Base-by-base conservation (phyloP, 2,329 filamentous ascomycete species). In the Cladosporium oxysporum region DNA sequence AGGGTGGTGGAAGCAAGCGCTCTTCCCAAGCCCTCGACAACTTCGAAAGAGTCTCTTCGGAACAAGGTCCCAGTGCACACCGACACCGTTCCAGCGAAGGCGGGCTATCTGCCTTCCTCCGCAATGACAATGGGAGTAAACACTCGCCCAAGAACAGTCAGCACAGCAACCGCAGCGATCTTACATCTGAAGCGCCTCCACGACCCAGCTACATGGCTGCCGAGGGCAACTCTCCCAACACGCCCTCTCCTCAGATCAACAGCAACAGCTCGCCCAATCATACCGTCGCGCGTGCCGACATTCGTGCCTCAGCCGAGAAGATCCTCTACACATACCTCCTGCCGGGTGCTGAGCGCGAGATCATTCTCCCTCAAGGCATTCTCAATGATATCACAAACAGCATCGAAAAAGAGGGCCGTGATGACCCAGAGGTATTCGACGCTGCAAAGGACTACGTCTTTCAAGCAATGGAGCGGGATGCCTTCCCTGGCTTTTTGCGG, bases 361-460 rank as follows among this genome's bases (percentile, higher is more conserved):
- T 99, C 71, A 93, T 93, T 57, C 86, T 99, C 6, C 94, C 95
- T 0, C 90, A 93, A 68, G 88, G 88, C 37, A 97, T 98, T 75
- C 90, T 94, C 0, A 86, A 91, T 64, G 89, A 93, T 28, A 93
- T 98, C 67, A 96, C 93, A 47, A 85, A 89, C 23, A 87, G 92
- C 16, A 96, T 99, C 69, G 95, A 99, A 79, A 90, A 94, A 71
- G 89, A 92, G 70, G 92, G 92, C 55, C 89, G 95, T 72, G 95
- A 98, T 74, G 95, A 99, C 76, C 95, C 95, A 0, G 95, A 99
- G 78, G 91, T 99, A 14, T 99, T 99, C 74, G 95, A 98, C 76
- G 89, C 92, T 23, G 95, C 95, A 64, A 99, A 99, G 83, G 95
- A 99, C 81, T 99, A 98, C 77, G 95, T 98, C 69, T 99, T 98